A percentile compares a stretch with the other conserved stretches of the same genome.
Evolutionary conservation across 2,329 filamentous ascomycete genomes (phyloP).

Genomic region (Calonectria naviculata): DNA sequence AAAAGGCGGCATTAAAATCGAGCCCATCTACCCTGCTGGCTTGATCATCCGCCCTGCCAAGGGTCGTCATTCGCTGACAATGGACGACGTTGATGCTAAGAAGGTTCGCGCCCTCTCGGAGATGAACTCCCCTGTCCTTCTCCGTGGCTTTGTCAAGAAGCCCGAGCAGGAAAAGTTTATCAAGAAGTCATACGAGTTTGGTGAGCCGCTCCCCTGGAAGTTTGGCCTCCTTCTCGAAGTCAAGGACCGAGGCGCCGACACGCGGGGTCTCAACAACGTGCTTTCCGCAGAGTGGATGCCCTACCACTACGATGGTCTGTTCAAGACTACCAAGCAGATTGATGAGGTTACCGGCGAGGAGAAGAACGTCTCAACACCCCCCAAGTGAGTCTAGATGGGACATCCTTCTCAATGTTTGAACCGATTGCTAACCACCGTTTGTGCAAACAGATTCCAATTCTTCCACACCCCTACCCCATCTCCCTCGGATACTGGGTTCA

Average conservation of each 20-base stretch:
- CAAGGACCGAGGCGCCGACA: slow-evolving; percentile 58
- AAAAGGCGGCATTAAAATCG: slow-evolving; percentile 51
- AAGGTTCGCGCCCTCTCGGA: slow-evolving; percentile 60
- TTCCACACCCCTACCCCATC: slow-evolving; percentile 60
- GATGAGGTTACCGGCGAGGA: slow-evolving; percentile 51
- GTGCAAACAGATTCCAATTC: slow-evolving; percentile 58
- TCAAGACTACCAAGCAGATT: slow-evolving; percentile 59
- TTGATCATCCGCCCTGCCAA: slow-evolving; percentile 52
- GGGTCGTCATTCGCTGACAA: slow-evolving; percentile 45
- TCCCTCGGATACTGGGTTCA: slow-evolving; percentile 63
- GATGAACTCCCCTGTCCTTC: slow-evolving; percentile 62
- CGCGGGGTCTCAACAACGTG: slow-evolving; percentile 61
- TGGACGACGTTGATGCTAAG: slow-evolving; percentile 55
- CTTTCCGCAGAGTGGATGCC: slow-evolving; percentile 66
- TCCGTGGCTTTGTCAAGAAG: slow-evolving; percentile 63
- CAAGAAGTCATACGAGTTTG: slow-evolving; percentile 58
- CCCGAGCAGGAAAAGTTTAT: slow-evolving; percentile 57
- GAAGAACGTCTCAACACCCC: slow-evolving; percentile 54
- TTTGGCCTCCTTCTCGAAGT: slow-evolving; percentile 64
- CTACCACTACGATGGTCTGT: slow-evolving; percentile 68
- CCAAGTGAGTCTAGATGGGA: slow-evolving; percentile 45
- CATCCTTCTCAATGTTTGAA: no score
- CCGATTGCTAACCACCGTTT: background rate
- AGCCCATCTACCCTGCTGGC: slow-evolving; percentile 61
- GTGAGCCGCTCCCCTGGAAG: slow-evolving; percentile 61